Conservation (phyloP, 352 stramenopile species). For the Globisporangium emineosum region DNA sequence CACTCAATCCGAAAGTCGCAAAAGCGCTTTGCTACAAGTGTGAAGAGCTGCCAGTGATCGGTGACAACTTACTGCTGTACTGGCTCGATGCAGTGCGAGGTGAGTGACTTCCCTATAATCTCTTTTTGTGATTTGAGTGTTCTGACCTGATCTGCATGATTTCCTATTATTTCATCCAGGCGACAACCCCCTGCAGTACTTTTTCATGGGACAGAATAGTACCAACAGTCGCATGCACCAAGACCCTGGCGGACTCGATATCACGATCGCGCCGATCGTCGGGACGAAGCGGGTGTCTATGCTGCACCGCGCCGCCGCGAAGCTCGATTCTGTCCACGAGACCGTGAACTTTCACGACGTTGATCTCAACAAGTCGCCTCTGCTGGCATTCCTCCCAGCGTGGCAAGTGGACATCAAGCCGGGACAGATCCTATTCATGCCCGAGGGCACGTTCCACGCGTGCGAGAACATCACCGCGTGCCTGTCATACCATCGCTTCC, state of each 20-base stretch:
- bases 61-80: slow-evolving; percentile 91
- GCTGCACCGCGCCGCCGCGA: slow-evolving; percentile 66
- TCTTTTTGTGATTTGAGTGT: not conserved
- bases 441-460: slow-evolving; percentile 91
- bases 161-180: slow-evolving; percentile 4
- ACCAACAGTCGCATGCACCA: slow-evolving; percentile 90
- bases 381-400: slow-evolving; percentile 83
- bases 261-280: slow-evolving; percentile 93
- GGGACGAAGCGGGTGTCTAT: slow-evolving; percentile 77
- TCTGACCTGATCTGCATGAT: not conserved
- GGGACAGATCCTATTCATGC: slow-evolving; percentile 93
- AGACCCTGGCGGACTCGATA: slow-evolving; percentile 89
- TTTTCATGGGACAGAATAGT: slow-evolving; percentile 92
- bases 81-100: slow-evolving; percentile 86
- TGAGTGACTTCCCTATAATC: not conserved
- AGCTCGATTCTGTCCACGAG: slow-evolving; percentile 84
- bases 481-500: slow-evolving; percentile 93
- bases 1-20: slow-evolving; percentile 61
- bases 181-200: slow-evolving; percentile 92
- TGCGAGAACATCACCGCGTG: slow-evolving; percentile 92
- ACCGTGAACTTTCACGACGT: slow-evolving; percentile 77
- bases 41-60: slow-evolving; percentile 85
- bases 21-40: slow-evolving; percentile 86
- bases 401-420: slow-evolving; percentile 88
- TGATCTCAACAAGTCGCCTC: slow-evolving; percentile 84